Conservation (phyloP, 108 stramenopile species). For the Nitzschia sp. region DNA sequence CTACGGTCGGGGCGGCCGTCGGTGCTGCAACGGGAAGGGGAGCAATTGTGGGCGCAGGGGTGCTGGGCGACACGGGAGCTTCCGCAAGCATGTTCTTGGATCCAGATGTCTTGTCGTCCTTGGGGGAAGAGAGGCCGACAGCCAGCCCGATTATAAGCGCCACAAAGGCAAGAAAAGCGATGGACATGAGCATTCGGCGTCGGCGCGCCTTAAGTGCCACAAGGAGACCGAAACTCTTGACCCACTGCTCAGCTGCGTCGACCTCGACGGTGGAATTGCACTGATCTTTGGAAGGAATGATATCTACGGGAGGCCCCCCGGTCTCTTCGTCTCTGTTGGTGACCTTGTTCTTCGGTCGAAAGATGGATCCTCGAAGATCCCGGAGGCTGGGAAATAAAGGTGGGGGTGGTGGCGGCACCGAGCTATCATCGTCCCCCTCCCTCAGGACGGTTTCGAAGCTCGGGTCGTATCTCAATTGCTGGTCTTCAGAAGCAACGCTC, state of each 20-base stretch:
- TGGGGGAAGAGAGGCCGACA: background rate
- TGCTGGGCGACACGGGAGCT: background rate
- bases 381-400: background rate
- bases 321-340: background rate
- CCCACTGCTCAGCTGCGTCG: conserved; percentile 7
- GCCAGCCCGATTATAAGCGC: background rate
- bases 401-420: conserved; percentile 16
- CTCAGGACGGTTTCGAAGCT: conserved; percentile 3
- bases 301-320: background rate
- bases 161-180: background rate
- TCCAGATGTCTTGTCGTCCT: background rate
- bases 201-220: background rate
- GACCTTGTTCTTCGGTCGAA: background rate
- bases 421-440: background rate
- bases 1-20: background rate
- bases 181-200: background rate
- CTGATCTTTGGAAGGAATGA: background rate
- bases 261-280: background rate
- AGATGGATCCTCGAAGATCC: background rate
- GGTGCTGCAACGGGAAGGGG: background rate
- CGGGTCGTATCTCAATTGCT: conserved; percentile 1
- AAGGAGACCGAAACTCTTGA: background rate
- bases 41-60: background rate
- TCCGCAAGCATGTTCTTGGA: background rate
- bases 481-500: background rate